Base-by-base conservation (phyloP, 1,284 basidiomycete species). In the Kalmanozyma brasiliensis region DNA sequence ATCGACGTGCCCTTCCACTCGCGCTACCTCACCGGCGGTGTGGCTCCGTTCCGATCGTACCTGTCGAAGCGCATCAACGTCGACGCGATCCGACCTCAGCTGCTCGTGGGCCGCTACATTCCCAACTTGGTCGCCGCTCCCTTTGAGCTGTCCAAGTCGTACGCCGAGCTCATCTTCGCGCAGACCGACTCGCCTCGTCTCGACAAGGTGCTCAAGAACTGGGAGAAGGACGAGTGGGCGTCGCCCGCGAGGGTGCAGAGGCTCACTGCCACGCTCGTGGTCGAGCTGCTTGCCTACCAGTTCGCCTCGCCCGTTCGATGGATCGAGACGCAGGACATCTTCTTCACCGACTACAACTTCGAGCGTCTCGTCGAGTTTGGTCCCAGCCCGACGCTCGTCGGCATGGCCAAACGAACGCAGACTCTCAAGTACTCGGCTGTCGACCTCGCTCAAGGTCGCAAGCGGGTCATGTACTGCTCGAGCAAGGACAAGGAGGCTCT, bases 1-100 rank as follows among this genome's bases (percentile, higher is more conserved):
- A 98, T 98, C 78, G 95, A 98, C 78, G 95, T 98, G 11, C 95
- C 96, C 11, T 98, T 98, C 91, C 95, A 98, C 84, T 94, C 95
- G 9, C 90, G 93, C 74, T 98, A 98, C 85, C 88, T 98, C 41
- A 69, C 42, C 94, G 95, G 96, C 29, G 96, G 95, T 83, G 96
- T 98, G 46, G 88, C 98, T 88, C 93, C 93, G 4, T 95, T 95
- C 90, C 89, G 93, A 71, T 62, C 82, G 92, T 94, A 98, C 84
- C 86, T 98, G 19, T 95, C 94, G 46, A 98, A 98, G 88, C 97
- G 98, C 85, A 93, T 98, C 84, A 93, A 96, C 80, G 87, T 92
- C 2, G 87, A 75, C 34, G 68, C 66, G 20, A 77, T 79, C 88
- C 33, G 89, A 93, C 74, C 87, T 95, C 80, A 92, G 95, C 83